Percentiles rank a stretch among this genome's conserved stretches.
Evolutionary conservation across 768 basidiomycete species (phyloP).

Genomic region (Hypholoma sublateritium): DNA sequence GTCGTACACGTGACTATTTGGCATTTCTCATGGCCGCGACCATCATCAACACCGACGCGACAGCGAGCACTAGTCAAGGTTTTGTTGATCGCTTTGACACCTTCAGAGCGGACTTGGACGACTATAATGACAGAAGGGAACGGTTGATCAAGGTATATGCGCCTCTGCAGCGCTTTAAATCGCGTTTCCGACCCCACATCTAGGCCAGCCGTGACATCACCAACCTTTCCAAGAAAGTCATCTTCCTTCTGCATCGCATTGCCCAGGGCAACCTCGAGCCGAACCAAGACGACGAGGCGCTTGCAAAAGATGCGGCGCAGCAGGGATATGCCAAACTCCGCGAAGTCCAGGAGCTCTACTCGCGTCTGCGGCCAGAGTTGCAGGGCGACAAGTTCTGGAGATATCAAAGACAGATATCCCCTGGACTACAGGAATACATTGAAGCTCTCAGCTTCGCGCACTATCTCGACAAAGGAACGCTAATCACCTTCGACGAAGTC

Average conservation of each 20-base stretch:
- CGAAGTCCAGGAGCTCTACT: constrained; percentile 68
- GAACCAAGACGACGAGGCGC: constrained; percentile 25
- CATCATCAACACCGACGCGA: constrained; percentile 19
- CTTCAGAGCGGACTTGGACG: constrained; percentile 77
- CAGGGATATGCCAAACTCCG: constrained; percentile 58
- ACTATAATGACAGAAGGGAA: constrained; percentile 85
- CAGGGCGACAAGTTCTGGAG: constrained; percentile 74
- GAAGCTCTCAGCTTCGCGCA: constrained; percentile 90
- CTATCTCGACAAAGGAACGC: constrained; percentile 68
- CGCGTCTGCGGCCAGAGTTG: constrained; percentile 59
- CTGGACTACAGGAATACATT: constrained; percentile 93
- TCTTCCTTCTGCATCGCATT: constrained; percentile 88
- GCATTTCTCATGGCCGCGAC: constrained; percentile 16
- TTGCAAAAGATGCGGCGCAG: constrained; percentile 44
- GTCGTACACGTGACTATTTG: constrained; percentile 17
- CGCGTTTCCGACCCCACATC: neutral
- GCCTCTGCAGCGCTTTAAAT: neutral
- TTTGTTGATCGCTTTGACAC: constrained; percentile 40
- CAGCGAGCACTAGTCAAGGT: too few species aligned
- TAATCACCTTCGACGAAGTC: constrained; percentile 70
- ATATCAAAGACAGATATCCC: constrained; percentile 70
- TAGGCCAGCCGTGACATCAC: constrained; percentile 88
- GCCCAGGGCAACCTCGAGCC: constrained; percentile 31
- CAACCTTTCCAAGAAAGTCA: constrained; percentile 87
- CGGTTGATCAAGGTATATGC: constrained; percentile 78